phyloP scores from a whole-genome alignment of 345 rosid genomes.

The Balakata baccata region DNA sequence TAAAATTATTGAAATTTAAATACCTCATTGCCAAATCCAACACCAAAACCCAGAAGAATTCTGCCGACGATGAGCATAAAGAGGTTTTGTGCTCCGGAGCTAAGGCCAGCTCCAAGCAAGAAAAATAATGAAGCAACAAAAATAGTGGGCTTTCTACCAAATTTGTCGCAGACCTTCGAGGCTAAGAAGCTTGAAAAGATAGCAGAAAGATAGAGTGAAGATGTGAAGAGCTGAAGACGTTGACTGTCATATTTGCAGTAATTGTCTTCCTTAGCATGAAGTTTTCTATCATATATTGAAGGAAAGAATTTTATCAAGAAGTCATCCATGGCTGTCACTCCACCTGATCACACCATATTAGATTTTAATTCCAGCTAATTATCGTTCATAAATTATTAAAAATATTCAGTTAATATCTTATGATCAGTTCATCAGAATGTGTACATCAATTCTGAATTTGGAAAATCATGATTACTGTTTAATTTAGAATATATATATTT shows the following conservation, averaged over 20 bases:
- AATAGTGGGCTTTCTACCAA: conserved; percentile 25
- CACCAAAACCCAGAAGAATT: conserved; percentile 29
- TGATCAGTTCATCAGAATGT: no score
- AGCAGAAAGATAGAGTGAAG: conserved; percentile 30
- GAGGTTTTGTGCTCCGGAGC: conserved; percentile 10
- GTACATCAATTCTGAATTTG: no score
- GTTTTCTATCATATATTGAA: conserved; percentile 16
- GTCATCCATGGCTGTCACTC: conserved; percentile 34
- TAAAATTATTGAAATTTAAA: not conserved
- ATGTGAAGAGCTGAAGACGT: conserved; percentile 31
- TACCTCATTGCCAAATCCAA: conserved; percentile 16
- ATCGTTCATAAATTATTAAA: no score
- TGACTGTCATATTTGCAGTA: conserved; percentile 33
- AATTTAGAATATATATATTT: no score
- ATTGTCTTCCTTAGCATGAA: conserved; percentile 23
- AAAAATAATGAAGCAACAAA: conserved; percentile 23
- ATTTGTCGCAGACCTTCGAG: conserved; percentile 15
- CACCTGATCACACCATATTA: conserved; percentile 8
- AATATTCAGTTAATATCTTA: no score
- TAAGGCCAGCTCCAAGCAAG: conserved; percentile 15
- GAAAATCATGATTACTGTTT: no score
- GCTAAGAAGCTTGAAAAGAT: conserved; percentile 25
- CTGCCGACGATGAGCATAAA: conserved; percentile 28
- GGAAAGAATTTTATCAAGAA: conserved; percentile 29
- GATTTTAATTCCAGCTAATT: no score